These are phyloP conservation scores for Fusarium graminum DNA, from an alignment of 2,329 filamentous ascomycete species.

Conservation along the genomic window DNA sequence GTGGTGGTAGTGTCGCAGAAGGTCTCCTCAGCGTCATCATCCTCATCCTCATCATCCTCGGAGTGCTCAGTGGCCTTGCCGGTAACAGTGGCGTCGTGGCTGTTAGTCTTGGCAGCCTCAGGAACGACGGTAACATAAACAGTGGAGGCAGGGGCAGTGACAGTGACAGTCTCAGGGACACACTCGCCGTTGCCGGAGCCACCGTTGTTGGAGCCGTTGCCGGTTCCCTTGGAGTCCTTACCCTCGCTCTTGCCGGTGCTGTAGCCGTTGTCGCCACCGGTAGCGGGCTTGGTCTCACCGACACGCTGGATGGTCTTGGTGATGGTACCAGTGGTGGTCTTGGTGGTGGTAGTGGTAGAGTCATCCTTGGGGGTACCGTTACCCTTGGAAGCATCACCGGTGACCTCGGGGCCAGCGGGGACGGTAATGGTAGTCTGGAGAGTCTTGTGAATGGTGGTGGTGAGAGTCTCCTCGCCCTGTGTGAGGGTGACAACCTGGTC, in stretches of 20 bases:
- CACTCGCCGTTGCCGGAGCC: constrained; percentile 27
- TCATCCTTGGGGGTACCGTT: constrained; percentile 48
- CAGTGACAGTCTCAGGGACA: constrained; percentile 50
- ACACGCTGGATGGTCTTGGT: constrained; percentile 53
- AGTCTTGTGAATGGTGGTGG: constrained; percentile 60
- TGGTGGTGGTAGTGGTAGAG: constrained; percentile 56
- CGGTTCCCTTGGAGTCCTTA: constrained; percentile 30
- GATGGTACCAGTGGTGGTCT: constrained; percentile 54
- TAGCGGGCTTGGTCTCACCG: constrained; percentile 42
- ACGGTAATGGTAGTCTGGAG: constrained; percentile 56
- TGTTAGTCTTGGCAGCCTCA: constrained; percentile 40
- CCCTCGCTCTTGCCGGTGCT: constrained; percentile 29
- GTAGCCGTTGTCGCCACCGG: constrained; percentile 39
- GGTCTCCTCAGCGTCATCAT: constrained; percentile 36
- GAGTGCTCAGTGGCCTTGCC: constrained; percentile 23
- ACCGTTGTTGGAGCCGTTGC: constrained; percentile 23
- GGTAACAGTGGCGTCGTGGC: constrained; percentile 44
- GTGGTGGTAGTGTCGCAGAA: constrained; percentile 48
- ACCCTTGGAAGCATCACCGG: constrained; percentile 37
- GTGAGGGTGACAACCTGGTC: constrained; percentile 55
- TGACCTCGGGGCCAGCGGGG: constrained; percentile 38
- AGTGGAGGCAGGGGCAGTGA: constrained; percentile 52
- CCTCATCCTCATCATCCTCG: constrained; percentile 40
- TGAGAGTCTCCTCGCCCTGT: constrained; percentile 55
- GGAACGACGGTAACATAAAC: constrained; percentile 54